Evolutionary conservation across 75 land plant species (phyloP), one percentile per base, ranked within the genome.

Genomic region (Adiantum capillusveneris): DNA sequence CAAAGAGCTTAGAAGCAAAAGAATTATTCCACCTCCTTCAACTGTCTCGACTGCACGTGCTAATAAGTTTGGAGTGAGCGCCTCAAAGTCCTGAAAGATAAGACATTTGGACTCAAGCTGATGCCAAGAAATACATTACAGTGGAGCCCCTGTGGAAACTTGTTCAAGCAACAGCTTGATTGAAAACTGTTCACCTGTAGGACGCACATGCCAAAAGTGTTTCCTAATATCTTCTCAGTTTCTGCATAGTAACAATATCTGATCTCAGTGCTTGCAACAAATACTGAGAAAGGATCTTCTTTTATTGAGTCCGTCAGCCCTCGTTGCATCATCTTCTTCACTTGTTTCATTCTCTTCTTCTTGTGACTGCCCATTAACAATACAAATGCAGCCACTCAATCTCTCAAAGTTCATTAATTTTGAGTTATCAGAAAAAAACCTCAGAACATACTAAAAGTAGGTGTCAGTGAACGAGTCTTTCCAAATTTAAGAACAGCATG

Each of bases 31-130:
- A 63, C 99, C 99, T 62, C 97, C 99, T 62, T 90, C 92, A 59
- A 95, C 97, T 26, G 99, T 95, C 70, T 95, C 99, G 55, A 95
- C 90, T 17, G 99, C 84, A 57, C 99, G 89, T 51, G 99, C 99
- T 11, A 95, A 70, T 17, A 95, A 78, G 75, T 95, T 95, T 26
- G 99, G 99, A 20, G 92, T 87, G 75, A 95, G 67, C 24, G 97
- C 97, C 74, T 90, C 97, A 82, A 95, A 95, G 73, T 95, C 99
- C 97, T 95, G 60, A 13, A 48, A 51, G 45, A 65, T 21, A 46
- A 0, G 2, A 1, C 25, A 3, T 1, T 12, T 25, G 28, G 25
- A 53, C 3, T 25, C 55, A 24, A n/a, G n/a, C n/a, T n/a, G n/a
- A n/a, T n/a, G n/a, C n/a, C n/a, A n/a, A 48, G 20, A 9, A 48